Evolutionary conservation across 768 basidiomycete species (phyloP), one percentile per base, ranked within the genome.

Genomic region (Macrolepiota fuliginosa): DNA sequence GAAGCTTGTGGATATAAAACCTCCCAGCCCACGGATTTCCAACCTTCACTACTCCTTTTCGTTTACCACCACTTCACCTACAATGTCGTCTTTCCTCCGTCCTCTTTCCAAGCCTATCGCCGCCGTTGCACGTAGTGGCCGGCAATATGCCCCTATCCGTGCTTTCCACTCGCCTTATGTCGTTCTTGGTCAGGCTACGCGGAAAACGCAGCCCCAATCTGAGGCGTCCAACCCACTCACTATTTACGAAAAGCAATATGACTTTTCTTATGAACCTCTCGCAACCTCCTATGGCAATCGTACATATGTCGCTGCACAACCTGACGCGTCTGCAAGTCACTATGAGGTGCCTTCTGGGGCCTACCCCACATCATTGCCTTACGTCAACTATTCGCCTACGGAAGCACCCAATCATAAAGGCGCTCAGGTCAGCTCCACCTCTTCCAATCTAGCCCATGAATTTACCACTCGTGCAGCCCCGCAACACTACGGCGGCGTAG

Each of bases 261-360:
- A 88, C 66, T 71, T 71, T 65, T 76, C 80, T 24, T 68, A 80
- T 36, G 85, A 88, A 66, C 81, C 83, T 1, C 70, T 77, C 62
- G 50, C 74, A 22, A 72, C 80, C 1, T 73, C 72, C 39, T 70
- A 75, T 37, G 85, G 83, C 36, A 78, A 80, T 32, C 85, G 80
- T 61, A 87, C 86, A 36, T 88, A 91, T 67, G 87, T 91, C 64
- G 89, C 90, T 64, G 89, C 87, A 35, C 80, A 88, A 70, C 89
- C 89, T 40, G 87, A 90, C 73, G 79, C 83, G 36, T 76, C 83
- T 59, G 70, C 85, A 58, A 81, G 78, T 46, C 82, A 83, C 35
- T 90, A 89, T 66, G 76, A 82, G 65, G 88, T 91, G n/a, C 89
- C 89, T 1, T 82, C 84, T 11, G 89, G 90, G 65, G 89, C 88